Base-by-base conservation (phyloP, 1,284 basidiomycete genomes). In the Stereum hirsutum region DNA sequence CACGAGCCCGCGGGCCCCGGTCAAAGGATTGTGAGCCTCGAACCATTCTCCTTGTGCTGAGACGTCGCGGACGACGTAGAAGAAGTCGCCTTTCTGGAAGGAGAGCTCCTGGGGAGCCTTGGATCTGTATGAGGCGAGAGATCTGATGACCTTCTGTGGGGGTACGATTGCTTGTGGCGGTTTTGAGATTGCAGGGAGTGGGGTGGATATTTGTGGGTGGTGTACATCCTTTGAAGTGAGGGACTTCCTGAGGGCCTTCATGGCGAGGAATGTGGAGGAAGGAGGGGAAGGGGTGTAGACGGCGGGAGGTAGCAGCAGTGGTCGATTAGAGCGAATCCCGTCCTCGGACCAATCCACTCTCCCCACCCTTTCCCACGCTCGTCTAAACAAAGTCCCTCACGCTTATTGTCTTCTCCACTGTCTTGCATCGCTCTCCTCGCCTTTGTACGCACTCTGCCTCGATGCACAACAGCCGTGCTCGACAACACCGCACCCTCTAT, bases 31-130 rank as follows among this genome's bases (percentile, higher is more conserved):
- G 58, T 92, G 79, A 4, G 87, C 91, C 59, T 92, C 86, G 56
- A 88, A 94, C 78, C 81, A 92, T 30, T 68, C 62, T 5, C 68
- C 73, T 20, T 69, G 58, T 35, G 66, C 59, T 39, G 78, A 69
- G 14, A 74, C 68, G 54, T 95, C 90, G 49, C 79, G 78, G 27
- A 90, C 72, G 46, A 99, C 94, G 65, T 98, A 90, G 70, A 97
- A 98, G 66, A 98, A 98, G 68, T 99, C 96, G 49, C 96, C 96
- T 63, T 89, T 88, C 52, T 79, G 72, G 60, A 98, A 99, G 34
- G 88, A 81, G 43, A 99, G 78, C 57, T 98, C 87, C 57, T 90
- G 84, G 0, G 92, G 89, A 0, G 82, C 78, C 44, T 75, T 72
- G 2, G 89, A 80, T 34, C 74, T 66, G 65, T 93, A 83, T 17